Percentiles rank a stretch among this genome's conserved stretches.
Conservation (phyloP, 495 filamentous ascomycete genomes). For the Friedmanniomyces simplex region DNA sequence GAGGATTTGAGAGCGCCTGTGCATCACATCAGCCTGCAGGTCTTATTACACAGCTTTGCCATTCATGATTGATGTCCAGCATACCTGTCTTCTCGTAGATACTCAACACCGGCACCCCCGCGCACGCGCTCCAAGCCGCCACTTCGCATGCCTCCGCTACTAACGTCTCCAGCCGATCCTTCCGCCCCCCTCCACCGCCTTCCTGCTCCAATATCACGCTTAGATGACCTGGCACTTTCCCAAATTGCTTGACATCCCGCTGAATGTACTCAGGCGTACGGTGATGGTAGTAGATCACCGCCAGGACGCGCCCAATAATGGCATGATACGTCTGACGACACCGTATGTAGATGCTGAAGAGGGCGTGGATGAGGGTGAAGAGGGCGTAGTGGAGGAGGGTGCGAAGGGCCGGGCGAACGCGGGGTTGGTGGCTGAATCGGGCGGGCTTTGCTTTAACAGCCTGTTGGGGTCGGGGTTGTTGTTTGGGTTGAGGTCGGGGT, state of each 20-base stretch:
- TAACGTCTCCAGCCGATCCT: conserved; percentile 51
- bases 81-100: conserved; percentile 86
- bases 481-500: conserved; percentile 32
- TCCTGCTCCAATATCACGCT: conserved; percentile 61
- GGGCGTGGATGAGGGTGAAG: conserved; percentile 61
- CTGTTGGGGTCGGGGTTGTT: not conserved
- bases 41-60: too few relatives aligned
- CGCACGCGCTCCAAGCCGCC: conserved; percentile 80
- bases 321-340: conserved; percentile 68
- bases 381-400: conserved; percentile 56
- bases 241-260: conserved; percentile 68
- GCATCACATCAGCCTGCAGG: not conserved
- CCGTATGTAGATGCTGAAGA: conserved; percentile 82
- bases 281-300: conserved; percentile 84
- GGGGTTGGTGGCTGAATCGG: conserved; percentile 27
- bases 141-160: conserved; percentile 86
- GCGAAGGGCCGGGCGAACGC: conserved; percentile 55
- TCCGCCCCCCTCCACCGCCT: conserved; percentile 30
- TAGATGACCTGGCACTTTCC: conserved; percentile 67
- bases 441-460: not conserved
- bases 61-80: not conserved
- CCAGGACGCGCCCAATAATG: conserved; percentile 59
- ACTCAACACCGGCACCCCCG: conserved; percentile 76
- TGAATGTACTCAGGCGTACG: conserved; percentile 86
- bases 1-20: conserved; percentile 71